A percentile compares a stretch with the other conserved stretches of the same genome.
Conservation (phyloP, 495 filamentous ascomycete genomes). For the Cenococcum geophilum region DNA sequence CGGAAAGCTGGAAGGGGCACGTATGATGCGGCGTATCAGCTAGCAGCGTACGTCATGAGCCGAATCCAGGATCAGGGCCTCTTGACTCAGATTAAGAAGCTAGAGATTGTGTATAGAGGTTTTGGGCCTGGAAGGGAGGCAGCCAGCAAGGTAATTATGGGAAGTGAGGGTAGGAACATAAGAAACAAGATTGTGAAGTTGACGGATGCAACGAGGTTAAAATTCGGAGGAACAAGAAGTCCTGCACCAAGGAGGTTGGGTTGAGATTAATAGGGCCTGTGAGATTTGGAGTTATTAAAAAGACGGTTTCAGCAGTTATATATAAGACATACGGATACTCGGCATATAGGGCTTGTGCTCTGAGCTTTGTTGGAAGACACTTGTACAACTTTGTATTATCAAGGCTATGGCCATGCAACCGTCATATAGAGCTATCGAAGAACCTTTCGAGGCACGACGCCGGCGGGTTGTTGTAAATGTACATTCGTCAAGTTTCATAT, state of each 20-base stretch:
- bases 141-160: constrained; percentile 78
- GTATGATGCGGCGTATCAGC: constrained; percentile 92
- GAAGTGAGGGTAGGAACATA: constrained; percentile 70
- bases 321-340: neutral
- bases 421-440: no score
- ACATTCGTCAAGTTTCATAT: constrained; percentile 10
- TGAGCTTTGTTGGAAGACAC: neutral
- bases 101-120: constrained; percentile 76
- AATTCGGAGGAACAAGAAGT: constrained; percentile 92
- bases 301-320: neutral
- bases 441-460: neutral
- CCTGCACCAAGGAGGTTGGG: constrained; percentile 67
- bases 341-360: neutral
- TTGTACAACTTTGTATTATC: constrained; percentile 2
- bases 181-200: constrained; percentile 66
- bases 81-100: constrained; percentile 50
- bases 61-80: constrained; percentile 70
- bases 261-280: constrained; percentile 36
- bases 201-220: constrained; percentile 76
- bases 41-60: constrained; percentile 69
- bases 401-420: neutral
- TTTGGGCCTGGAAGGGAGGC: constrained; percentile 84
- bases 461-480: neutral
- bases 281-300: neutral
- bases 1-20: constrained; percentile 66